phyloP scores from a whole-genome alignment of 2,329 filamentous ascomycete genomes.

The Aquanectria penicillioides region DNA sequence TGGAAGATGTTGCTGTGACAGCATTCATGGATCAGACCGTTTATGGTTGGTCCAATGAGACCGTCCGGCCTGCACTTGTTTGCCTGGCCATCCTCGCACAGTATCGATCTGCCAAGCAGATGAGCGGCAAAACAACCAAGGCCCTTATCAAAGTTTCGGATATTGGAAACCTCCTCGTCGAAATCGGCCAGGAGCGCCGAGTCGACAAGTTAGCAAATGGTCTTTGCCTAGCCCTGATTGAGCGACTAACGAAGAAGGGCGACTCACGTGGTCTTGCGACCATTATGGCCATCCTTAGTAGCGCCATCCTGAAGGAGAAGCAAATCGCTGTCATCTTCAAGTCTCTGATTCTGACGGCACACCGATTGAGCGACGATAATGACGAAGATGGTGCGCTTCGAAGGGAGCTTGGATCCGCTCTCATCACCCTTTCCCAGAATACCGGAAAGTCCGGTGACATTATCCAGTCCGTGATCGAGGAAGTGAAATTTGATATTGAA shows the following conservation, averaged over 20 bases:
- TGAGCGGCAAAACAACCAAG: slow-evolving; percentile 77
- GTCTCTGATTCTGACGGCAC: slow-evolving; percentile 68
- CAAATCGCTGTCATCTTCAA: slow-evolving; percentile 74
- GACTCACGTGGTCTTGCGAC: slow-evolving; percentile 66
- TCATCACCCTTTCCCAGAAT: slow-evolving; percentile 73
- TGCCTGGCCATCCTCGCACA: slow-evolving; percentile 86
- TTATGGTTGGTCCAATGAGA: slow-evolving; percentile 79
- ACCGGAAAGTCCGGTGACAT: slow-evolving; percentile 67
- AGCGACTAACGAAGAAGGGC: slow-evolving; percentile 68
- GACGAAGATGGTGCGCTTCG: slow-evolving; percentile 67
- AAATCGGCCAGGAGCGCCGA: slow-evolving; percentile 71
- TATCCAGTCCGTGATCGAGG: slow-evolving; percentile 74
- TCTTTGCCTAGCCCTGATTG: slow-evolving; percentile 72
- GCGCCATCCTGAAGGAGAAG: slow-evolving; percentile 68
- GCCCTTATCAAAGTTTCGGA: slow-evolving; percentile 72
- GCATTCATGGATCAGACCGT: slow-evolving; percentile 91
- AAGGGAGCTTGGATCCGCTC: slow-evolving; percentile 70
- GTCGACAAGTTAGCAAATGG: slow-evolving; percentile 79
- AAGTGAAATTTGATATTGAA: slow-evolving; percentile 77
- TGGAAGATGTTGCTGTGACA: slow-evolving; percentile 83
- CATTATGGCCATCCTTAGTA: slow-evolving; percentile 70
- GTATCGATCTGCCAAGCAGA: slow-evolving; percentile 74
- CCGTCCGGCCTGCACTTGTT: slow-evolving; percentile 76
- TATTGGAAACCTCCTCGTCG: slow-evolving; percentile 67
- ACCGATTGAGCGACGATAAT: slow-evolving; percentile 64